Evolutionary conservation across 2,329 filamentous ascomycete species (phyloP).

Genomic region (Fusarium tupiense): DNA sequence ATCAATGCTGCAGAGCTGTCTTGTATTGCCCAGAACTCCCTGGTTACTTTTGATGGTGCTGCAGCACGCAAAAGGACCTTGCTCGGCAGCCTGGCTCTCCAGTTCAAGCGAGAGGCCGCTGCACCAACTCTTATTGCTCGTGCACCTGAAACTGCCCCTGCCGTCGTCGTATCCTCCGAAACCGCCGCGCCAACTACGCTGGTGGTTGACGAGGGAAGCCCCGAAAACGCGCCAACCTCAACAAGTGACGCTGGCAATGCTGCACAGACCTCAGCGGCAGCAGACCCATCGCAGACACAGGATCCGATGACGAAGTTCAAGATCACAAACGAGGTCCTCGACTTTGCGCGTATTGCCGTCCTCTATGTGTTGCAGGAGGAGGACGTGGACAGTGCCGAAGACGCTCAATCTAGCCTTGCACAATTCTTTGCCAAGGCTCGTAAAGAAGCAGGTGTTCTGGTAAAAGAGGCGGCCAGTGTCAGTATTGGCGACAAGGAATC

Average conservation of each 20-base stretch:
- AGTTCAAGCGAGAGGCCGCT: conserved; percentile 24
- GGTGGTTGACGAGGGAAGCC: conserved; percentile 37
- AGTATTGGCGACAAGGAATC: conserved; percentile 56
- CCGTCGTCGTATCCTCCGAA: conserved; percentile 34
- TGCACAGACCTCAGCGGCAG: conserved; percentile 17
- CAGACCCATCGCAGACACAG: conserved; percentile 21
- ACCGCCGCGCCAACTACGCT: conserved; percentile 30
- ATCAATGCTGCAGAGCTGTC: conserved; percentile 81
- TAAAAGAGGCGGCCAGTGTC: conserved; percentile 53
- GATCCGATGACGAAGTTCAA: conserved; percentile 50
- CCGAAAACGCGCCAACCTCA: conserved; percentile 16
- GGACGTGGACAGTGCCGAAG: conserved; percentile 59
- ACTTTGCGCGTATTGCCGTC: conserved; percentile 71
- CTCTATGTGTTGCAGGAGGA: conserved; percentile 70
- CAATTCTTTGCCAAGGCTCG: conserved; percentile 60
- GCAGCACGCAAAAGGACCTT: conserved; percentile 49
- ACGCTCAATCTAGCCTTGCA: conserved; percentile 65
- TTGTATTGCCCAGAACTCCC: conserved; percentile 85
- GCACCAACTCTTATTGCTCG: conserved; percentile 17
- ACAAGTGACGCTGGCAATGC: conserved; percentile 10
- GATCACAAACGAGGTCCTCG: conserved; percentile 65
- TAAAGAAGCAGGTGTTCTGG: conserved; percentile 44
- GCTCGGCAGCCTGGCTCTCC: conserved; percentile 40
- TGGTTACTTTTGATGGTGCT: conserved; percentile 82
- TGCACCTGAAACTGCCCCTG: conserved; percentile 13